A percentile compares a stretch with the other conserved stretches of the same genome.
Conservation (phyloP, 129 eudicot species). For the Flaveria robusta region DNA sequence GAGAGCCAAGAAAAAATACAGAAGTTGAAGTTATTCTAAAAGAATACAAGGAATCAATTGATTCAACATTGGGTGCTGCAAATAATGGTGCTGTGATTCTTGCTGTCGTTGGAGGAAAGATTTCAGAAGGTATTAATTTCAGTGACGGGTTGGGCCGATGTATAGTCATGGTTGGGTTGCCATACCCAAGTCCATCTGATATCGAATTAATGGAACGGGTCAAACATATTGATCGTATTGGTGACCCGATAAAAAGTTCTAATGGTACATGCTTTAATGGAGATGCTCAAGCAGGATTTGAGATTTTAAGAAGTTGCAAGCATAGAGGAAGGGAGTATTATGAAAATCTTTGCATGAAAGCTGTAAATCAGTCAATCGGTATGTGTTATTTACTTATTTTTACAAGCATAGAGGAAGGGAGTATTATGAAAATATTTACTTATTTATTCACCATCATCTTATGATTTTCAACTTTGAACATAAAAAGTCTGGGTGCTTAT, state of each 20-base stretch:
- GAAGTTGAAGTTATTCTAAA: slow-evolving; percentile 74
- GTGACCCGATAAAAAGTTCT: slow-evolving; percentile 27
- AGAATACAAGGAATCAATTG: slow-evolving; percentile 77
- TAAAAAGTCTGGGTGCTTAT: background rate
- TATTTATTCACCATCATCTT: background rate
- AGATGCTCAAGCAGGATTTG: slow-evolving; percentile 69
- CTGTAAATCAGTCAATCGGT: slow-evolving; percentile 95
- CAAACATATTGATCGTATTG: slow-evolving; percentile 84
- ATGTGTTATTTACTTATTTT: slow-evolving; percentile 16
- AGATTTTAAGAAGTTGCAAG: slow-evolving; percentile 73
- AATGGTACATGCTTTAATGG: slow-evolving; percentile 36
- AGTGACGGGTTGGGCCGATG: slow-evolving; percentile 97
- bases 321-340: slow-evolving; percentile 89
- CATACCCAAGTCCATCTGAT: slow-evolving; percentile 94
- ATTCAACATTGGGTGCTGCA: slow-evolving; percentile 30
- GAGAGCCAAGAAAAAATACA: slow-evolving; percentile 87
- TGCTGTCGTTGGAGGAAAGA: slow-evolving; percentile 96
- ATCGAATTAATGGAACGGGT: slow-evolving; percentile 86
- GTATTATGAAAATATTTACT: too few species aligned
- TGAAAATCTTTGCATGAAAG: slow-evolving; percentile 98
- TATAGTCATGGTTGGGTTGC: slow-evolving; percentile 96
- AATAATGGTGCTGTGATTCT: slow-evolving; percentile 73
- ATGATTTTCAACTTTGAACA: background rate
- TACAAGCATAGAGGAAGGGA: too few species aligned
- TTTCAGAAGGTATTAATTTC: slow-evolving; percentile 97